Conservation (phyloP, 1,139 yeast species). For the Nakaseomyces kungkrabaensis region DNA sequence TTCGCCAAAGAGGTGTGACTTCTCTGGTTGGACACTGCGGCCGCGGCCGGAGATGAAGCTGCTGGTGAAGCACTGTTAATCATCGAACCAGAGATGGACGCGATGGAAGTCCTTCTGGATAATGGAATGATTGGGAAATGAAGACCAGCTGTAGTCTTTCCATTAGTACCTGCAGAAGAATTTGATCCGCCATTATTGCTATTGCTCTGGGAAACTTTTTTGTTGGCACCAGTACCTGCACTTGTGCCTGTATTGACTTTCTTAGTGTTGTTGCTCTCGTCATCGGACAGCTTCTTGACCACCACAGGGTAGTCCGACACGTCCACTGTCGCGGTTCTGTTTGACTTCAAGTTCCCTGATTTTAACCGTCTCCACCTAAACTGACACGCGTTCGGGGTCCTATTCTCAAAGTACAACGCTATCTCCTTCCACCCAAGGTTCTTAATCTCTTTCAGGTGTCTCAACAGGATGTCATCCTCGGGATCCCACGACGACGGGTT, state of each 20-base stretch:
- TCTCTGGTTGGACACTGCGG: not conserved
- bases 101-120: slow-evolving; percentile 1
- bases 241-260: not conserved
- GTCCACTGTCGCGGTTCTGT: slow-evolving; percentile 32
- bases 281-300: not conserved
- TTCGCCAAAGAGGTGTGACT: slow-evolving; percentile 1
- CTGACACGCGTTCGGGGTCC: slow-evolving; percentile 75
- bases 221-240: not conserved
- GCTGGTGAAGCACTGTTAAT: not conserved
- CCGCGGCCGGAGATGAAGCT: not conserved
- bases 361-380: slow-evolving; percentile 68
- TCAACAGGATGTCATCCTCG: slow-evolving; percentile 54
- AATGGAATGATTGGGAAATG: slow-evolving; percentile 2
- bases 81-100: not conserved
- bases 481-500: slow-evolving; percentile 74
- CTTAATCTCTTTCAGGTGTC: slow-evolving; percentile 62
- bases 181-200: not conserved
- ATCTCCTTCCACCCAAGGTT: slow-evolving; percentile 73
- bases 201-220: not conserved
- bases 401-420: slow-evolving; percentile 52
- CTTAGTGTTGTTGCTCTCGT: not conserved
- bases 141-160: not conserved
- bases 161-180: not conserved
- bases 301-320: slow-evolving; percentile 9
- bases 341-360: slow-evolving; percentile 53